Evolutionary conservation across 2,329 filamentous ascomycete genomes (phyloP).

Genomic region (Diaporthe ampelina): DNA sequence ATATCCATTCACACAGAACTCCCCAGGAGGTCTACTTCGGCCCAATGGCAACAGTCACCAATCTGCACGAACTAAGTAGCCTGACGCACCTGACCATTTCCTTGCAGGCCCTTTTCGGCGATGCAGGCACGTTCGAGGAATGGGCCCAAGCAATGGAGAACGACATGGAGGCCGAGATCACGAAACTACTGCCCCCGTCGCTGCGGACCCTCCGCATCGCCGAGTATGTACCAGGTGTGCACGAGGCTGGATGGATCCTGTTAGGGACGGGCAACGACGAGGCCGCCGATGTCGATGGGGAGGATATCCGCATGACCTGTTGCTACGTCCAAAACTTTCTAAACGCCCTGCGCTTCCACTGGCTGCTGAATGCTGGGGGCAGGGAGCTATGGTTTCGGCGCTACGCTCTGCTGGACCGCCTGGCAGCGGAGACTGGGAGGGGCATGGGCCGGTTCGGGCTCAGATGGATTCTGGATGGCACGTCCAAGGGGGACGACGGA

Average conservation of each 20-base stretch:
- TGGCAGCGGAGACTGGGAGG: neutral
- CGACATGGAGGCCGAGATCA: neutral
- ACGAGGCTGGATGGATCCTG: too few relatives aligned
- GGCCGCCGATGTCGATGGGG: too few relatives aligned
- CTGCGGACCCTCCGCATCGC: neutral
- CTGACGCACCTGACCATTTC: slow-evolving; percentile 13
- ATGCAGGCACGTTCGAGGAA: neutral
- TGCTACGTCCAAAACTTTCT: neutral
- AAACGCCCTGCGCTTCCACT: neutral
- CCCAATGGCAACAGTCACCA: neutral
- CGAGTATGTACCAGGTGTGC: neutral
- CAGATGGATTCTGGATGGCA: neutral
- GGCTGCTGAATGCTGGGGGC: neutral
- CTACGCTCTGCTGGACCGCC: neutral
- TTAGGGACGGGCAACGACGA: too few relatives aligned
- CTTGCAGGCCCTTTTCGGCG: neutral
- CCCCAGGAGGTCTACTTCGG: neutral
- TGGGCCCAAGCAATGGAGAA: neutral
- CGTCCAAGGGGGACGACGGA: neutral
- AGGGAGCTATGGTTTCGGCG: slow-evolving; percentile 27
- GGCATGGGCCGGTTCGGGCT: neutral
- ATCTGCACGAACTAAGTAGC: neutral
- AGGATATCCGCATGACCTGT: neutral
- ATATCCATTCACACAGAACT: too few relatives aligned
- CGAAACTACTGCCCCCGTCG: neutral